Percentiles rank a stretch among this genome's conserved stretches.
phyloP scores from a whole-genome alignment of 2,329 filamentous ascomycete genomes.

The Dothideomycetes sp. region DNA sequence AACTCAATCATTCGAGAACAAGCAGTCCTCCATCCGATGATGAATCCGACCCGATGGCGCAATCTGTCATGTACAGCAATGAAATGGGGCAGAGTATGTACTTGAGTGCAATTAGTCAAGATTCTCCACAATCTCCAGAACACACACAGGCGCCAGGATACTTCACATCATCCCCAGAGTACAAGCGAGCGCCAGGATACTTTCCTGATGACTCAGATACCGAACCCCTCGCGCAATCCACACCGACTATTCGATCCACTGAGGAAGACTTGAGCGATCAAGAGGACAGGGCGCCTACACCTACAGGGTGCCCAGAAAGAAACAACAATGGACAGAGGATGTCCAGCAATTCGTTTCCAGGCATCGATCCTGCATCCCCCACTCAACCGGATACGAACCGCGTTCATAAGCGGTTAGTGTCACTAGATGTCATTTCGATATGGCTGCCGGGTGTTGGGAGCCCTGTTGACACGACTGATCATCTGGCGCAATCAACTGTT shows the following conservation, averaged over 20 bases:
- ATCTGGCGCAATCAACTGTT: background rate
- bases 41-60: constrained; percentile 17
- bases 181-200: background rate
- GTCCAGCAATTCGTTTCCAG: too few relatives aligned
- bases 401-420: background rate
- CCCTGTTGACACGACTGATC: background rate
- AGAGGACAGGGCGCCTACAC: too few relatives aligned
- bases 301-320: too few relatives aligned
- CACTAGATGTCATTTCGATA: background rate
- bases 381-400: too few relatives aligned
- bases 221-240: too few relatives aligned
- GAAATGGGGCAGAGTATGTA: constrained; percentile 83
- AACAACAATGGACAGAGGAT: too few relatives aligned
- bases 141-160: constrained; percentile 1
- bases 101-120: constrained; percentile 51
- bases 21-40: background rate
- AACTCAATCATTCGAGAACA: too few relatives aligned
- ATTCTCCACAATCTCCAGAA: constrained; percentile 1
- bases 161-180: too few relatives aligned
- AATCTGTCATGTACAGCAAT: constrained; percentile 63
- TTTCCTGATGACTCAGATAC: too few relatives aligned
- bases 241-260: too few relatives aligned
- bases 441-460: background rate
- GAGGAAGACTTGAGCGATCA: too few relatives aligned
- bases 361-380: too few relatives aligned